Base-by-base conservation (phyloP, 2,329 filamentous ascomycete genomes). In the Phaeosphaeria sp. region DNA sequence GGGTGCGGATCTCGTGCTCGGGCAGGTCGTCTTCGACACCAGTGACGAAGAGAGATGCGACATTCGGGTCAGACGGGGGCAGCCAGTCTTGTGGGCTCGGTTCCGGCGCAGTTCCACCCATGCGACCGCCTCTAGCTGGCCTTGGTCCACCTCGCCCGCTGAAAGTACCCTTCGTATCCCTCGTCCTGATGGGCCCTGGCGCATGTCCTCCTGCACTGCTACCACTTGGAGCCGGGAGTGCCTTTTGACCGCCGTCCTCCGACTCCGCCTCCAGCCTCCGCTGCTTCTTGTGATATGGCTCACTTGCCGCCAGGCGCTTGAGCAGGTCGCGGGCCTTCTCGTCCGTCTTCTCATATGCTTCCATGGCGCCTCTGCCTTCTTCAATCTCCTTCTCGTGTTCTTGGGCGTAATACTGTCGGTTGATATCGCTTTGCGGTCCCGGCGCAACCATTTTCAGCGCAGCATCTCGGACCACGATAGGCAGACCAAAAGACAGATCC, bases 401-500 rank as follows among this genome's bases (percentile, higher is more conserved):
- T 76, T 99, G 95, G 15, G 95, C 95, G 77, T 96, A 99, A 79
- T 95, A 99, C 79, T 99, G 93, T 67, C 95, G 84, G 80, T 99
- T 99, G 77, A 99, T 92, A 54, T 91, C 90, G 75, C 92, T 96
- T 63, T 92, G 87, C 0, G 95, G 95, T 0, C 95, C 95, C 0
- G 95, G 93, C 0, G 94, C 93, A 43, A 98, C 91, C 91, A 99
- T 97, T 82, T 98, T 98, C 63, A 99, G 84, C 5, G 96, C 95
- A 2, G 95, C 95, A 82, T 99, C 95, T 74, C 95, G 89, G 57
- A 99, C 91, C 15, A 93, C 91, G 72, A 99, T 96, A 11, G 95
- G 95, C 25, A 99, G 83, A 22, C 95, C 96, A 73, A 98, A 99
- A 13, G 92, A 94, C 59, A 99, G 82, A 84, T 99, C 95, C 52